Percentiles rank a stretch among this genome's conserved stretches.
Conservation (phyloP, 805 yeast species). For the Blastobotrys attinorum region DNA sequence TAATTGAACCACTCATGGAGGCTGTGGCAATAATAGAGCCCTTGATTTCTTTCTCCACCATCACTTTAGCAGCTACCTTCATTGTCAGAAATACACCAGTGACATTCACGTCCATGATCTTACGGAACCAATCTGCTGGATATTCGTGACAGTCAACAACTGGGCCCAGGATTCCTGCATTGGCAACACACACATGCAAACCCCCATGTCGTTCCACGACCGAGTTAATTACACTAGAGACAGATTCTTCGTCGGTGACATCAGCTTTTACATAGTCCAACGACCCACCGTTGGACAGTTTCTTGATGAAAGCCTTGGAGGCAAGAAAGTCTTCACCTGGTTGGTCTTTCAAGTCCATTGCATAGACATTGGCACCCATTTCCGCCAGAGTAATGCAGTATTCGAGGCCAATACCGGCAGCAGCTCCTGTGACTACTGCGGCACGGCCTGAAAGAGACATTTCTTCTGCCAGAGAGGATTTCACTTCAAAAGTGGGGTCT, state of each 20-base stretch:
- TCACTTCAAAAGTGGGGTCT: constrained; percentile 18
- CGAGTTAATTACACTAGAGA: constrained; percentile 34
- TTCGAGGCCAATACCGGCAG: constrained; percentile 38
- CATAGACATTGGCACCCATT: constrained; percentile 37
- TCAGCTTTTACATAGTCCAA: constrained; percentile 38
- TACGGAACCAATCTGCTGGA: constrained; percentile 52
- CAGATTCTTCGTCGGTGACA: constrained; percentile 37
- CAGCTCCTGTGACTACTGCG: constrained; percentile 39
- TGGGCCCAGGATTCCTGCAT: constrained; percentile 54
- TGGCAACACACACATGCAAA: constrained; percentile 59
- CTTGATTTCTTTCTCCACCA: constrained; percentile 48
- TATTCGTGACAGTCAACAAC: constrained; percentile 43
- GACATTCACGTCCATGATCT: constrained; percentile 58
- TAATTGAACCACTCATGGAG: constrained; percentile 70
- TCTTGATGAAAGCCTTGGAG: constrained; percentile 18
- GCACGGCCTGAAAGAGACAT: constrained; percentile 38
- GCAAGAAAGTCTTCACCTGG: constrained; percentile 22
- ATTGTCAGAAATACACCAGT: constrained; percentile 68
- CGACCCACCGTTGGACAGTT: constrained; percentile 24
- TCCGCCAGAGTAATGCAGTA: constrained; percentile 37
- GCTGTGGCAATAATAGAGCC: constrained; percentile 72
- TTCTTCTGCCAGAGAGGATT: constrained; percentile 26
- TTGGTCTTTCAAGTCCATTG: constrained; percentile 23
- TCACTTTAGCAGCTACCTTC: constrained; percentile 52
- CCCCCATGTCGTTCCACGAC: constrained; percentile 47